Evolutionary conservation across 306 rosid species (phyloP).

Genomic region (Begonia loranthoides): DNA sequence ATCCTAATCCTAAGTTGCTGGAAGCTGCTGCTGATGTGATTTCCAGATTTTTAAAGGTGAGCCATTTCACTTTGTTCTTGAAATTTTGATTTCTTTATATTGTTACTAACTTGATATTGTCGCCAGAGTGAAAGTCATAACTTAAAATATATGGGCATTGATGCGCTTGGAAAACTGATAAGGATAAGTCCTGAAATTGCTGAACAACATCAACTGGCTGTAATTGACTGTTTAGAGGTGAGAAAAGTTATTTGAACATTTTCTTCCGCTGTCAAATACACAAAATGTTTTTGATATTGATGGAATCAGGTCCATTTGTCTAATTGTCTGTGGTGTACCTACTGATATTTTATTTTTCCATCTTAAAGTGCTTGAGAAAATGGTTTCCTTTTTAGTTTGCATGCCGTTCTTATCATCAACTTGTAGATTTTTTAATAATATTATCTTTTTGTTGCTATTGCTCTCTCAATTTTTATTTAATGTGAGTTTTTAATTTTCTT

Average conservation of each 20-base stretch:
- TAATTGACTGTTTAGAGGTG: constrained; percentile 98
- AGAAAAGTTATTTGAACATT: constrained; percentile 5
- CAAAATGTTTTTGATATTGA: background rate
- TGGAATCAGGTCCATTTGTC: background rate
- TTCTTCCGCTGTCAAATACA: background rate
- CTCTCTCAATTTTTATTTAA: too few species aligned
- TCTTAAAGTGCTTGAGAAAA: too few species aligned
- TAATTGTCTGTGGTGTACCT: background rate
- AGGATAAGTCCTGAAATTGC: constrained; percentile 82
- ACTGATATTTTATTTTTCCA: too few species aligned
- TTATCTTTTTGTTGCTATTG: too few species aligned
- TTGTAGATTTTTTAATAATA: too few species aligned
- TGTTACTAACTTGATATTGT: constrained; percentile 5
- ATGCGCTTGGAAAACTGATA: constrained; percentile 85
- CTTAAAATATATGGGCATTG: constrained; percentile 96
- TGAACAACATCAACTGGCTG: constrained; percentile 93
- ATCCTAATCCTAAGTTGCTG: constrained; percentile 61
- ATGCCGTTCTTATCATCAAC: too few species aligned
- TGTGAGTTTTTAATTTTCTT: too few species aligned
- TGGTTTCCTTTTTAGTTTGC: too few species aligned
- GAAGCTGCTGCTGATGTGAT: constrained; percentile 80
- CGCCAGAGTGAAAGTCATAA: constrained; percentile 94
- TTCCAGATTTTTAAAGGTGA: constrained; percentile 86
- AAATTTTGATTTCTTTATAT: background rate
- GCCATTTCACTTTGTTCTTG: constrained; percentile 2